These are phyloP conservation scores for Yamadazyma kitorensis DNA, from an alignment of 805 yeast genomes.

Conservation along the genomic window DNA sequence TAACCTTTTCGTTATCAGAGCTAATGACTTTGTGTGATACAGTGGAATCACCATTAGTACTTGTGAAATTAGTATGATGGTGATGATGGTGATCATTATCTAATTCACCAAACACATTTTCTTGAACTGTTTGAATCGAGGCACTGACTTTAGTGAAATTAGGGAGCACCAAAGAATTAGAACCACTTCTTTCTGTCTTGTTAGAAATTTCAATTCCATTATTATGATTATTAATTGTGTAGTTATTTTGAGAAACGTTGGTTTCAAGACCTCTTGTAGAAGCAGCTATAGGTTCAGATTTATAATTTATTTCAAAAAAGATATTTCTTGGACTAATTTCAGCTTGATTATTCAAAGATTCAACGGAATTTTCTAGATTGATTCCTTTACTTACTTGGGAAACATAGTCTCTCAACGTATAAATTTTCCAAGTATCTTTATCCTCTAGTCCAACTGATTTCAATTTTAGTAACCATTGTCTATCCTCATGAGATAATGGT, in stretches of 20 bases:
- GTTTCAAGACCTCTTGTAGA: constrained; percentile 19
- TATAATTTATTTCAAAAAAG: constrained; percentile 36
- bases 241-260: constrained; percentile 12
- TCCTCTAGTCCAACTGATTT: constrained; percentile 71
- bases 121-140: constrained; percentile 38
- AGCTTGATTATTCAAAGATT: constrained; percentile 2
- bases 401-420: constrained; percentile 66
- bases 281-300: constrained; percentile 28
- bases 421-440: constrained; percentile 79
- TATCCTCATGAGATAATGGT: constrained; percentile 62
- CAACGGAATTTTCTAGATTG: not conserved
- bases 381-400: constrained; percentile 49
- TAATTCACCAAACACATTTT: constrained; percentile 46
- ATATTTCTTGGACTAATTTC: constrained; percentile 28
- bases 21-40: constrained; percentile 38
- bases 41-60: not conserved
- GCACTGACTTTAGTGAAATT: constrained; percentile 30
- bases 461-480: constrained; percentile 69
- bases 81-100: constrained; percentile 26
- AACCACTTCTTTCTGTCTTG: constrained; percentile 14
- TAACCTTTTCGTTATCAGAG: constrained; percentile 27
- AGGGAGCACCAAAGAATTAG: constrained; percentile 28
- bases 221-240: not conserved
- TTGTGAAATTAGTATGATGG: not conserved
- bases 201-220: not conserved